Percentiles rank a stretch among this genome's conserved stretches.
Conservation (phyloP, 140 eudicot species). For the Senecio squalidus region DNA sequence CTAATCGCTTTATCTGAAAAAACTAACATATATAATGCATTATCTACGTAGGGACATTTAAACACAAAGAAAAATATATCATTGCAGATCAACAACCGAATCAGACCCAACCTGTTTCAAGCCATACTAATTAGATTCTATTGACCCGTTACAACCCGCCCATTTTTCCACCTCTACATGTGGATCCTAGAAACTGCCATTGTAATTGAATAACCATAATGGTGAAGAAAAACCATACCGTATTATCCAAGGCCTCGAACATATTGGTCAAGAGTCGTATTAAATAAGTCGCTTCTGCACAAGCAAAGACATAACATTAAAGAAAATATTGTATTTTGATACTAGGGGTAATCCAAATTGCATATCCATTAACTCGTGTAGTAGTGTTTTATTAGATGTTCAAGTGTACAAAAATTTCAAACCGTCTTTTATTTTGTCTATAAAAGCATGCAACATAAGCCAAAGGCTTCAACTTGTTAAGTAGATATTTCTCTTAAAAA, state of each 20-base stretch:
- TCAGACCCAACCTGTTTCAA: neutral
- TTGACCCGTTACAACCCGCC: neutral
- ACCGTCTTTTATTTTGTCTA: neutral
- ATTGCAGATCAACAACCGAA: neutral
- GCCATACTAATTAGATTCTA: no score
- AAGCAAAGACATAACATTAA: slow-evolving; percentile 13
- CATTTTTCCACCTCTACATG: neutral
- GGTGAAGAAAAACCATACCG: slow-evolving; percentile 16
- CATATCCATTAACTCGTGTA: neutral
- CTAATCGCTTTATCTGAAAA: no score
- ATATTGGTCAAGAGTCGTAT: slow-evolving; percentile 81
- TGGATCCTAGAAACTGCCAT: neutral
- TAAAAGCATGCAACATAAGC: neutral
- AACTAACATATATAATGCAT: no score
- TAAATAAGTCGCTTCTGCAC: slow-evolving; percentile 76
- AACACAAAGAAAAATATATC: no score
- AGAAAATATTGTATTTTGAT: neutral
- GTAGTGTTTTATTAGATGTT: neutral
- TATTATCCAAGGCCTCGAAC: slow-evolving; percentile 81
- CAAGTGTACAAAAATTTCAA: neutral
- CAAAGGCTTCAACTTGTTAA: neutral
- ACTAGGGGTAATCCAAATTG: neutral
- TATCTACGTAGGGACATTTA: no score
- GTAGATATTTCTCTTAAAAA: neutral
- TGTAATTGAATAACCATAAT: neutral